Percentiles rank a stretch among this genome's conserved stretches.
Conservation (phyloP, 139 green algal species). For the Ettlia oleoabundans region DNA sequence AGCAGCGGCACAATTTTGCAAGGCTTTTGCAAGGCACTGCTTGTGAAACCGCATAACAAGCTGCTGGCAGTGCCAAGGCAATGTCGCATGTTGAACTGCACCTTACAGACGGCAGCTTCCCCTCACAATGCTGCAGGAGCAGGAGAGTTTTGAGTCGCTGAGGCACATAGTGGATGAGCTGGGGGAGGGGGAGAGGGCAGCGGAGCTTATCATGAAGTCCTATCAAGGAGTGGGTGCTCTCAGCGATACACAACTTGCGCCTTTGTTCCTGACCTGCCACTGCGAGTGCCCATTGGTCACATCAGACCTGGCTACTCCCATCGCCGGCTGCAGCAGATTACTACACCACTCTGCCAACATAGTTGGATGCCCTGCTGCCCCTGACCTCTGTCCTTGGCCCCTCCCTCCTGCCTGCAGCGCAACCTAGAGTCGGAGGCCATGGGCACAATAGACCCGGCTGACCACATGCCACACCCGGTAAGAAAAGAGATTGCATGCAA, state of each 20-base stretch:
- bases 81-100: too few relatives aligned
- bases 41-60: too few relatives aligned
- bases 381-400: background rate
- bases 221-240: conserved; percentile 13
- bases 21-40: too few relatives aligned
- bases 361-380: background rate
- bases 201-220: background rate
- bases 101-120: too few relatives aligned
- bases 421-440: conserved; percentile 26
- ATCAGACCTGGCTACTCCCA: too few relatives aligned
- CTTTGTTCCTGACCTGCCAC: too few relatives aligned
- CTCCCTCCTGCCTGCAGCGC: conserved; percentile 6
- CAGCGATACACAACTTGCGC: too few relatives aligned
- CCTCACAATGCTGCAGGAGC: background rate
- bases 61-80: too few relatives aligned
- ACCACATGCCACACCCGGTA: conserved; percentile 28
- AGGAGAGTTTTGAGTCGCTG: background rate
- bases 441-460: background rate
- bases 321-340: too few relatives aligned
- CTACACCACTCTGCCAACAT: too few relatives aligned
- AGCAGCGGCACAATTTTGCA: background rate
- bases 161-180: conserved; percentile 11
- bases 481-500: too few relatives aligned
- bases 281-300: too few relatives aligned
- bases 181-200: conserved; percentile 20